Conservation (phyloP, 805 yeast genomes). For the Nakazawaea sp. region DNA sequence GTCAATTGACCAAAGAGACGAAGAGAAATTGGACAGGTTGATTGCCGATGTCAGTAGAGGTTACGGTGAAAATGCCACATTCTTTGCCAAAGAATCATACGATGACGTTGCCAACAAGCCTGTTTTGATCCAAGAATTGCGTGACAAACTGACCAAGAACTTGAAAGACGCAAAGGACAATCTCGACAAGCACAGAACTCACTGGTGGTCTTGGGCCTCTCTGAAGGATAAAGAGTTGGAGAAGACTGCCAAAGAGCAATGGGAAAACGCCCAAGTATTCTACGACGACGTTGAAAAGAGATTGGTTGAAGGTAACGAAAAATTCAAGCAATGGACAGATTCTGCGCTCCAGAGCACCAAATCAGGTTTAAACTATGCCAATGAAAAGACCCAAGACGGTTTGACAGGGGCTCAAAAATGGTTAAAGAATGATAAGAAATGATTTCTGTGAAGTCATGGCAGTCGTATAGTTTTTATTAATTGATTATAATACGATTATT, state of each 20-base stretch:
- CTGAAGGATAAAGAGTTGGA: slow-evolving; percentile 9
- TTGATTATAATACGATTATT: too few relatives aligned
- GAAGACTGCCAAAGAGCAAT: slow-evolving; percentile 7
- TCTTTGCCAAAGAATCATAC: slow-evolving; percentile 10
- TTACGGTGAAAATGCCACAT: slow-evolving; percentile 10
- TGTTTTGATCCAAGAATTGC: slow-evolving; percentile 6
- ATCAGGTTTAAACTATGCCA: slow-evolving; percentile 7
- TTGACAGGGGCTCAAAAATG: slow-evolving; percentile 7
- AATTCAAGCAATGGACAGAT: slow-evolving; percentile 10
- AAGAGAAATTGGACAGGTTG: slow-evolving; percentile 11
- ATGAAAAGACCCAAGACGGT: slow-evolving; percentile 11
- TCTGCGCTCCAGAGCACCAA: slow-evolving; percentile 8
- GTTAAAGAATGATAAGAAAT: slow-evolving; percentile 1
- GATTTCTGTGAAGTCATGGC: too few relatives aligned
- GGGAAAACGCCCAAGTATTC: slow-evolving; percentile 3
- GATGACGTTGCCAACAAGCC: slow-evolving; percentile 8
- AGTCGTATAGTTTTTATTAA: too few relatives aligned
- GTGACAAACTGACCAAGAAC: slow-evolving; percentile 3
- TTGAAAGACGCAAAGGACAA: slow-evolving; percentile 5
- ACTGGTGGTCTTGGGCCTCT: slow-evolving; percentile 9
- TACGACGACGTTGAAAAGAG: slow-evolving; percentile 8
- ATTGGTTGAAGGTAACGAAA: slow-evolving; percentile 6
- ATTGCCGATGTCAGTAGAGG: slow-evolving; percentile 8
- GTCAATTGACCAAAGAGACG: slow-evolving; percentile 9
- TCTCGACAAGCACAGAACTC: slow-evolving; percentile 1